Evolutionary conservation across 129 eudicot genomes (phyloP).

Genomic region (Scalesia atractyloides): DNA sequence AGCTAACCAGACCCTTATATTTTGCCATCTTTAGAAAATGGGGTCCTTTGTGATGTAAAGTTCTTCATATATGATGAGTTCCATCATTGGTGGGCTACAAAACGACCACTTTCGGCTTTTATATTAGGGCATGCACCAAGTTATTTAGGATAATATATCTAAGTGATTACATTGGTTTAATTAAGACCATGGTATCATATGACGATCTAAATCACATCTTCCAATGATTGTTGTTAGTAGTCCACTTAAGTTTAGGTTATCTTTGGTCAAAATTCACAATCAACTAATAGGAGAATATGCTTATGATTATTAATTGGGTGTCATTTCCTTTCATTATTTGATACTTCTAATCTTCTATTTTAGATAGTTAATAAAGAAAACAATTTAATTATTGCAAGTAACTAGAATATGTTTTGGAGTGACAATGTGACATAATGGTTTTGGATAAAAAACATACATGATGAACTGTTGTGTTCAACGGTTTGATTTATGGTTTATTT

Average conservation of each 20-base stretch:
- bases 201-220: slow-evolving; percentile 14
- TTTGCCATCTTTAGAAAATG: background rate
- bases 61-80: slow-evolving; percentile 19
- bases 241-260: slow-evolving; percentile 24
- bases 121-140: slow-evolving; percentile 23
- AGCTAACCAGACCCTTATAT: background rate
- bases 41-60: background rate
- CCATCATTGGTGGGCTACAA: slow-evolving; percentile 27
- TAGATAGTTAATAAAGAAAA: no score
- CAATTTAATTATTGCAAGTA: no score
- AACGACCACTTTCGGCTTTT: slow-evolving; percentile 36
- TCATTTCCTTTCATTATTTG: background rate
- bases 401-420: background rate
- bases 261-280: slow-evolving; percentile 25
- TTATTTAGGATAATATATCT: slow-evolving; percentile 10
- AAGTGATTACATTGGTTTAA: slow-evolving; percentile 17
- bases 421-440: no score
- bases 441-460: no score
- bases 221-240: slow-evolving; percentile 32
- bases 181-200: slow-evolving; percentile 11
- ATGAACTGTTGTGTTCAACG: no score
- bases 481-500: no score
- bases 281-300: slow-evolving; percentile 12
- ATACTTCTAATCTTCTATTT: no score
- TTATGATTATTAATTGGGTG: background rate